Evolutionary conservation across 495 filamentous ascomycete genomes (phyloP), one percentile per base, ranked within the genome.

Genomic region (Penicillium waksmanii): DNA sequence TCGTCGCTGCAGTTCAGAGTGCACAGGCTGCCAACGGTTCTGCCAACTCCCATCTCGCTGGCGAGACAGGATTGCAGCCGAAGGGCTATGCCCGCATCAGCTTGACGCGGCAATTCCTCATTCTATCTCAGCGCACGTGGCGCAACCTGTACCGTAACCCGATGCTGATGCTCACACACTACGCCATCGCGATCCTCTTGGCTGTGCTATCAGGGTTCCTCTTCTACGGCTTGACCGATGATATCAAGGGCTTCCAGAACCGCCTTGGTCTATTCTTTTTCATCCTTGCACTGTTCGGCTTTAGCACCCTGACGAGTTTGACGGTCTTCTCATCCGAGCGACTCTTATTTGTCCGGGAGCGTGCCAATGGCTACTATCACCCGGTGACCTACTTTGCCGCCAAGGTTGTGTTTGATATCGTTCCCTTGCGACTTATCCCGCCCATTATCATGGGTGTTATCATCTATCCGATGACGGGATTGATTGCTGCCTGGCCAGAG

Each of bases 231-330:
- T 77, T 99, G 60, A 96, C 91, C 19, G 90, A 96, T 70, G 91
- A 98, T 68, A 96, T 99, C 68, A 87, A 90, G 57, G 96, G 95
- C 47, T 99, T 99, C 83, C 95, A 99, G 72, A 98, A 99, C 73
- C 85, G 95, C 18, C 87, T 99, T n/a, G 95, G 95, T 64, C 82
- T 98, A 11, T 98, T 98, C 82, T 97, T 99, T 81, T 99, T 99
- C 80, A 78, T 98, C 40, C 84, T 99, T 11, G 92, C 95, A 5
- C 77, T 99, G 17, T 99, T 97, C 64, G 95, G 95, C 15, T 99
- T 99, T 80, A 94, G 90, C 73, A 98, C 95, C 0, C 80, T 99
- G 36, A 98, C 95, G 1, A 92, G 86, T 65, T 81, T 99, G 57
- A 96, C 89, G 11, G 95, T 97, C 17, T 99, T 99, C 72, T 93